phyloP scores from a whole-genome alignment of 23 red algal species.

The Gracilaria gracilis region DNA sequence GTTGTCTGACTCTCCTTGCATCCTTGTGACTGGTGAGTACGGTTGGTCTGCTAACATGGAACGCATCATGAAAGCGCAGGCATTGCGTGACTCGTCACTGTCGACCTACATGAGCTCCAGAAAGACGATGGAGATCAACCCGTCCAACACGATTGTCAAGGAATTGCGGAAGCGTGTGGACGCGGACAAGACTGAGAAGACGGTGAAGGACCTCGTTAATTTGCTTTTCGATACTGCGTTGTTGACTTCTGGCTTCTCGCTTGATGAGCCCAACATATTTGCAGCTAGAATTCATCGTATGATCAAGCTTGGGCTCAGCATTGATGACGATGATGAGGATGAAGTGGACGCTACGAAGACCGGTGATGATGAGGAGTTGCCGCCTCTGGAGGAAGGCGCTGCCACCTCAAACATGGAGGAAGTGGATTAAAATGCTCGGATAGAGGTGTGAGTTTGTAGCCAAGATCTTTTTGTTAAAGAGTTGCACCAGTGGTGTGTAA shows the following conservation, averaged over 20 bases:
- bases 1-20: constrained; percentile 93
- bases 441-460: neutral
- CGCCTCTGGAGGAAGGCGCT: constrained; percentile 75
- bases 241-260: constrained; percentile 88
- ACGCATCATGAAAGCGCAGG: constrained; percentile 97
- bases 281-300: constrained; percentile 90
- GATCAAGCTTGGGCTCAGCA: constrained; percentile 94
- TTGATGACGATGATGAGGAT: constrained; percentile 93
- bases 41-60: constrained; percentile 99
- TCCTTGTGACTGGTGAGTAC: constrained; percentile 94
- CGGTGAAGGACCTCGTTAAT: constrained; percentile 94
- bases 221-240: constrained; percentile 94
- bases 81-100: constrained; percentile 92
- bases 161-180: constrained; percentile 89
- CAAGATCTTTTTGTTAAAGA: neutral
- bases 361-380: constrained; percentile 72
- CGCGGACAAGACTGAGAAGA: constrained; percentile 96
- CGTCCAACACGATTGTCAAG: constrained; percentile 86
- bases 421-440: constrained; percentile 25
- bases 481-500: neutral
- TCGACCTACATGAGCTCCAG: constrained; percentile 94
- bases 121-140: constrained; percentile 97
- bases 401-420: constrained; percentile 73
- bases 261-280: constrained; percentile 93
- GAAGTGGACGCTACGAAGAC: constrained; percentile 53